Percentiles rank a stretch among this genome's conserved stretches.
phyloP scores from a whole-genome alignment of 148 eudicot genomes.

The Hydrangea macrophylla region DNA sequence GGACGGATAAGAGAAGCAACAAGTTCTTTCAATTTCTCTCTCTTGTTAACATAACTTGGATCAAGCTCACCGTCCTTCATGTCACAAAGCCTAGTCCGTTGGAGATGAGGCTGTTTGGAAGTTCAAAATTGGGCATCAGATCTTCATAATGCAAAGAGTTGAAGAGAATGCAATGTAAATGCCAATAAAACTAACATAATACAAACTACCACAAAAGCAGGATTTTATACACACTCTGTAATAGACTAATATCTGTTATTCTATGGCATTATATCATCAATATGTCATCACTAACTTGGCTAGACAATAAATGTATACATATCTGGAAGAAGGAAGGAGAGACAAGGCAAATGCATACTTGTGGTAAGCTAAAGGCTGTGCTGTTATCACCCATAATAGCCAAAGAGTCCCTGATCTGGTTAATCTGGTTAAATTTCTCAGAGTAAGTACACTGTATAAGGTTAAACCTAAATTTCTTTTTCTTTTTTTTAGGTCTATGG shows the following conservation, averaged over 20 bases:
- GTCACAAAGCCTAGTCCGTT: slow-evolving; percentile 92
- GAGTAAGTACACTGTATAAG: too few relatives aligned
- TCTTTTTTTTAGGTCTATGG: too few relatives aligned
- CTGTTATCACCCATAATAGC: slow-evolving; percentile 94
- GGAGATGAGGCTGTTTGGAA: slow-evolving; percentile 89
- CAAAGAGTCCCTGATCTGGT: slow-evolving; percentile 91
- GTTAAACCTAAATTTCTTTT: too few relatives aligned
- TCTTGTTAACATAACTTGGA: slow-evolving; percentile 64
- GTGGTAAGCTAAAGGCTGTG: slow-evolving; percentile 97
- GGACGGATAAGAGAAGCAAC: slow-evolving; percentile 74
- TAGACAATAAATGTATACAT: too few relatives aligned
- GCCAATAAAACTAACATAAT: not conserved
- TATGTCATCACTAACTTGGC: not conserved
- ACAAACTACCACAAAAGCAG: not conserved
- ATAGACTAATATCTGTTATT: not conserved
- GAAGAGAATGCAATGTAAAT: not conserved
- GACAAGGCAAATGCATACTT: slow-evolving; percentile 40
- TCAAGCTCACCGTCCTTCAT: slow-evolving; percentile 91
- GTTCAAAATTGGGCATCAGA: slow-evolving; percentile 13
- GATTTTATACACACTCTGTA: not conserved
- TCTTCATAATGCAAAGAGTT: not conserved
- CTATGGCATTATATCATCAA: not conserved
- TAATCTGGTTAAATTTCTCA: slow-evolving; percentile 47
- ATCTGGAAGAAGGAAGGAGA: not conserved
- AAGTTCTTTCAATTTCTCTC: slow-evolving; percentile 73